A percentile compares a stretch with the other conserved stretches of the same genome.
These are phyloP conservation scores for Entomortierella chlamydospora DNA, from an alignment of 192 early-diverging fungal genomes.

Conservation along the genomic window DNA sequence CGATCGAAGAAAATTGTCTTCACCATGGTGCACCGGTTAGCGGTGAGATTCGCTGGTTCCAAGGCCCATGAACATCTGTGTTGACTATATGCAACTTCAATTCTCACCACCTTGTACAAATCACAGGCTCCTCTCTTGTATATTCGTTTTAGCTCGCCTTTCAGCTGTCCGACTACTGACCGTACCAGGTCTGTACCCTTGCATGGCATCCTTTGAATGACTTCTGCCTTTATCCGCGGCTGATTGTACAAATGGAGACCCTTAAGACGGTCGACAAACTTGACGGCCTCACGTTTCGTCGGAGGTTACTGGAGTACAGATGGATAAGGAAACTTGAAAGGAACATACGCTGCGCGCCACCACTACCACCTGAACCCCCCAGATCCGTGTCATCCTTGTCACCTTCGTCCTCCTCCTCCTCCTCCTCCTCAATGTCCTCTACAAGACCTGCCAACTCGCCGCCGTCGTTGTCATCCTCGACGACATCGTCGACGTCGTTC, in stretches of 20 bases:
- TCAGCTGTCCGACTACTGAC: slow-evolving; percentile 9
- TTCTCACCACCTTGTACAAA: slow-evolving; percentile 3
- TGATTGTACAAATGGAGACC: slow-evolving; percentile 5
- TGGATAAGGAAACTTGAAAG: background rate
- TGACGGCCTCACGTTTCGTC: background rate
- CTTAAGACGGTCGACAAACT: slow-evolving; percentile 6
- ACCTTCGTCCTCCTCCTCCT: background rate
- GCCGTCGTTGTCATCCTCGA: background rate
- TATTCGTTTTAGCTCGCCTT: slow-evolving; percentile 10
- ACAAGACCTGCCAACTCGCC: background rate
- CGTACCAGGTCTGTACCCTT: background rate
- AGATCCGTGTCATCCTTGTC: background rate
- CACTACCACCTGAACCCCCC: background rate
- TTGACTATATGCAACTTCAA: background rate
- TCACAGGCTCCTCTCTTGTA: slow-evolving; percentile 17
- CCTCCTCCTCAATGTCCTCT: background rate
- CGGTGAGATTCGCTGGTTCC: too few species aligned
- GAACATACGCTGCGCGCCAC: background rate
- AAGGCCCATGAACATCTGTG: background rate
- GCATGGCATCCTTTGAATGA: slow-evolving; percentile 3
- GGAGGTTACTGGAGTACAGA: slow-evolving; percentile 21
- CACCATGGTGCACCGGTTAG: too few species aligned
- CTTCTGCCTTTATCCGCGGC: background rate
- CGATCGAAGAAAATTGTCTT: too few species aligned
- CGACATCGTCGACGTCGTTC: background rate